Conservation (phyloP, 164 flowering plant species). For the Stephania yunnanensis region DNA sequence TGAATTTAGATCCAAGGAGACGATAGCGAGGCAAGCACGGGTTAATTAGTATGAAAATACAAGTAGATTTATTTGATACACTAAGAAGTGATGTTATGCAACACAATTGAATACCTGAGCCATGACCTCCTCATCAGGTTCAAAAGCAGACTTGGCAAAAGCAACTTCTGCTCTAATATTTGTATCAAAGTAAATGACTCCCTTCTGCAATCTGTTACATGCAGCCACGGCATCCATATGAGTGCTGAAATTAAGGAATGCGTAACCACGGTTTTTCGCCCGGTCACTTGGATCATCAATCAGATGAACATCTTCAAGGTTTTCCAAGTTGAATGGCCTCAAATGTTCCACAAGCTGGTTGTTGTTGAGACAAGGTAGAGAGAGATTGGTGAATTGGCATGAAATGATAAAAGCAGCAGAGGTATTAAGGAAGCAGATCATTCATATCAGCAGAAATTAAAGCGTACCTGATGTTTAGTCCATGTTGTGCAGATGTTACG, state of each 20-base stretch:
- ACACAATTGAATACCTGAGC: slow-evolving; percentile 21
- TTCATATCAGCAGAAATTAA: background rate
- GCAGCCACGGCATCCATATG: slow-evolving; percentile 35
- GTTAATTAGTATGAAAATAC: background rate
- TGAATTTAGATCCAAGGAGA: background rate
- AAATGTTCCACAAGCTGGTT: slow-evolving; percentile 24
- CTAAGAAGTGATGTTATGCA: background rate
- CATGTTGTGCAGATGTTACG: slow-evolving; percentile 31
- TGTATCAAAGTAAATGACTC: slow-evolving; percentile 23
- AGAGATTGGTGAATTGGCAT: slow-evolving; percentile 8
- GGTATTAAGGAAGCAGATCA: background rate
- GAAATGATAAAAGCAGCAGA: no score
- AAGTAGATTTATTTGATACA: background rate
- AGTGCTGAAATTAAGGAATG: slow-evolving; percentile 27
- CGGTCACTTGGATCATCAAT: slow-evolving; percentile 22
- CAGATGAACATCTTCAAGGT: slow-evolving; percentile 26
- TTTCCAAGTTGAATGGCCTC: slow-evolving; percentile 20
- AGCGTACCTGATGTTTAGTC: slow-evolving; percentile 23
- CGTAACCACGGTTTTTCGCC: slow-evolving; percentile 29
- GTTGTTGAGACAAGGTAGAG: slow-evolving; percentile 13
- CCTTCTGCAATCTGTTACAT: slow-evolving; percentile 22
- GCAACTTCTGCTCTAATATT: slow-evolving; percentile 22
- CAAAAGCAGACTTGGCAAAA: slow-evolving; percentile 25
- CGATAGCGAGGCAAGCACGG: background rate
- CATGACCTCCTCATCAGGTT: slow-evolving; percentile 30